Base-by-base conservation (phyloP, 1,284 basidiomycete species). In the Paramarasmius palmivorus region DNA sequence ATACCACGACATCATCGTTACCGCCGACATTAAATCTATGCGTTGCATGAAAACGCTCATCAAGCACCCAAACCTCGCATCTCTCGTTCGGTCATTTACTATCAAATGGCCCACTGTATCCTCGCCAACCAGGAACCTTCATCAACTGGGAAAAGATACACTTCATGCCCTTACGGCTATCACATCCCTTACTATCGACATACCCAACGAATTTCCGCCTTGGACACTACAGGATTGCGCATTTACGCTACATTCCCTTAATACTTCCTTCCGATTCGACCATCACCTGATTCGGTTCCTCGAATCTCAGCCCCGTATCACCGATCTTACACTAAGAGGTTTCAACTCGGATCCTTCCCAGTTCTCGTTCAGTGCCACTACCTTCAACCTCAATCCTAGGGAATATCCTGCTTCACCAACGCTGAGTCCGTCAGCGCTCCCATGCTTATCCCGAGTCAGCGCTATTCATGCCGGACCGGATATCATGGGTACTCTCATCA, bases 281-380 rank as follows among this genome's bases (percentile, higher is more conserved):
- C 59, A 64, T 4, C 59, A 65, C 8, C 71, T 87, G 10, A 77
- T 79, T 0, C 56, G 60, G n/a, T 83, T 84, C 64, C 70, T 86
- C 55, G 75, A 76, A 52, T 65, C 67, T 1, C 84, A 86, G 63
- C 68, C 67, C 5, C 53, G 63, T 19, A 70, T 86, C 56, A 63
- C 63, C 35, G 79, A 84, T 32, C 72, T 86, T 50, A 78, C 76
- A 8, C 71, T 86, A 17, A 72, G 81, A 22, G 82, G 82, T 0
- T 75, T 76, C 25, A 63, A 26, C 50, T 61, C 35, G 48, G 58
- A 37, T 60, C 60, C 38, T 52, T 65, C 47, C 52, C 66, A 50
- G 61, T 68, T 14, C 63, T 68, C 48, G 35, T 62, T 40, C 35
- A 60, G 20, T 19, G 38, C 65, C 46, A 61, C 60, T 20, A 63